phyloP scores from a whole-genome alignment of 768 basidiomycete genomes.

The Lactarius akahatsu region DNA sequence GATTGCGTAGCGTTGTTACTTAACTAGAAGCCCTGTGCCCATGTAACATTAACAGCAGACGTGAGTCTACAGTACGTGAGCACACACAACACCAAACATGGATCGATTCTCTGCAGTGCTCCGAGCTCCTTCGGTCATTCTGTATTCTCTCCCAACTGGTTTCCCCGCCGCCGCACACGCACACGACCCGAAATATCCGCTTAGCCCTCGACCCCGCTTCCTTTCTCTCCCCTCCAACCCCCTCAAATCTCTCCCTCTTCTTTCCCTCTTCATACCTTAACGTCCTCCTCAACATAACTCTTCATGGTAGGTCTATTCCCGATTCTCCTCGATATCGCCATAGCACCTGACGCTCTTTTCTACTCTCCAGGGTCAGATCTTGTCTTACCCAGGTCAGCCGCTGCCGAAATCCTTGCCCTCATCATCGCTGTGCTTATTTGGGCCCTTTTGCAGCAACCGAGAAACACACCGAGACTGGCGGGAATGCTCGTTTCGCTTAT shows the following conservation, averaged over 20 bases:
- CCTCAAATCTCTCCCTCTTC: not conserved
- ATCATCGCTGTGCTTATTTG: slow-evolving; percentile 12
- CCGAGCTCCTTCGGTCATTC: not conserved
- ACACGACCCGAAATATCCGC: slow-evolving; percentile 15
- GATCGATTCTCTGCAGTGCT: not conserved
- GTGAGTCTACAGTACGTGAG: not conserved
- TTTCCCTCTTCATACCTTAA: not conserved
- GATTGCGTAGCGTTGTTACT: not conserved
- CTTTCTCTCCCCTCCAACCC: slow-evolving; percentile 1
- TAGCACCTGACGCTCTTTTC: slow-evolving; percentile 2
- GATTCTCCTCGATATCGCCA: slow-evolving; percentile 11
- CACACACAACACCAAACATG: slow-evolving; percentile 25
- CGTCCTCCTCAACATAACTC: not conserved
- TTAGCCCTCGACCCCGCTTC: slow-evolving; percentile 22
- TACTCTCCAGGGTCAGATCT: slow-evolving; percentile 72
- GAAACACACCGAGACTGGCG: slow-evolving; percentile 75
- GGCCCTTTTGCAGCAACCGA: slow-evolving; percentile 56
- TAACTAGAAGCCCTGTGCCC: slow-evolving; percentile 13
- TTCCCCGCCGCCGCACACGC: slow-evolving; percentile 19
- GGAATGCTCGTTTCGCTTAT: slow-evolving; percentile 68
- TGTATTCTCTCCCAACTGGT: not conserved
- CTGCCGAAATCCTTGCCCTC: not conserved
- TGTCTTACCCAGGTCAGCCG: slow-evolving; percentile 71
- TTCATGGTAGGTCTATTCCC: slow-evolving; percentile 14
- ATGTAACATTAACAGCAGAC: not conserved